phyloP scores from a whole-genome alignment of 2,329 filamentous ascomycete species.

The Chaetomium strumarium region DNA sequence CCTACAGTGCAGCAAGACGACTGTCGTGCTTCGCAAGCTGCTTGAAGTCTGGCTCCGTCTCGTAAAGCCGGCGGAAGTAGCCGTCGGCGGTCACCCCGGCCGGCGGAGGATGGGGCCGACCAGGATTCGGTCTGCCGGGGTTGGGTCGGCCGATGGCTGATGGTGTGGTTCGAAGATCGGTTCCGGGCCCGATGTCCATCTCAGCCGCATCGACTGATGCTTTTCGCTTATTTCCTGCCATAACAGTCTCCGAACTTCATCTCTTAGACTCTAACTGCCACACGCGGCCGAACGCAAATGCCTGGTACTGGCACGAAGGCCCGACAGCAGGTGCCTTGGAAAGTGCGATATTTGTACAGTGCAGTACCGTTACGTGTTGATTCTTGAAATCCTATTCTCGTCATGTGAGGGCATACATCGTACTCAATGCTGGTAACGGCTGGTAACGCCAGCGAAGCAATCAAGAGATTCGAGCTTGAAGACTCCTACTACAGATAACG shows the following conservation, averaged over 20 bases:
- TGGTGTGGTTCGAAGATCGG: slow-evolving; percentile 4
- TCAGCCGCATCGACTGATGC: slow-evolving; percentile 10
- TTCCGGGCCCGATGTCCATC: not conserved
- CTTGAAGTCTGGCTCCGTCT: slow-evolving; percentile 38
- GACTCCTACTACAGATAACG: no score
- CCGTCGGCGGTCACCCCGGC: slow-evolving; percentile 24
- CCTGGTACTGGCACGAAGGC: no score
- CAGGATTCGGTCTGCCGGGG: not conserved
- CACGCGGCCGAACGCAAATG: no score
- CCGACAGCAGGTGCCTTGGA: no score
- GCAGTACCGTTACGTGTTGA: no score
- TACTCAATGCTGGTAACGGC: no score
- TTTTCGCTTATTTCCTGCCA: slow-evolving; percentile 23
- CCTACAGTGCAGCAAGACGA: slow-evolving; percentile 39
- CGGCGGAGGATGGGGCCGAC: slow-evolving; percentile 30
- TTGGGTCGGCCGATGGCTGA: not conserved
- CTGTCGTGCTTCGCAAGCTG: slow-evolving; percentile 37
- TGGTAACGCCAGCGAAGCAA: no score
- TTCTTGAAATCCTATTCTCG: no score
- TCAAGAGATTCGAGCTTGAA: no score
- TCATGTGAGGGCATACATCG: no score
- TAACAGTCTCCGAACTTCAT: not conserved
- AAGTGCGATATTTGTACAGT: no score
- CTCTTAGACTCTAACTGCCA: not conserved
- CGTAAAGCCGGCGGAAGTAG: slow-evolving; percentile 38